Evolutionary conservation across 257 asterid genomes (phyloP), one percentile per base, ranked within the genome.

Genomic region (Paulownia fortunei): DNA sequence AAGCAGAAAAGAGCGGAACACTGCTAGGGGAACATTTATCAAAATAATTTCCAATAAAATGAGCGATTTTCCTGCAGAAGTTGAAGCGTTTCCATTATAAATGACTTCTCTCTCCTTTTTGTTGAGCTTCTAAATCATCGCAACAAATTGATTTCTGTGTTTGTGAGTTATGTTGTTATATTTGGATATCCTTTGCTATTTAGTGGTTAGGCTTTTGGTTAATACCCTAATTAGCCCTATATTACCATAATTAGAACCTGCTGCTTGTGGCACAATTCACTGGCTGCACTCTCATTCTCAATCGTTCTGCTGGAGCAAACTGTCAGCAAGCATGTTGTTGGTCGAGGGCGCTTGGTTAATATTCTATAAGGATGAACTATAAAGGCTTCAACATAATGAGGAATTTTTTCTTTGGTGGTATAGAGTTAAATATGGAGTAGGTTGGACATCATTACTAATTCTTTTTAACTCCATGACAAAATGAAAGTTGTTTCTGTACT

Each of bases 61-160:
- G n/a, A 55, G 55, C 3, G 16, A 23, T 39, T 36, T 72, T 56
- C 6, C 18, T n/a, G 16, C 58, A 1, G 63, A 27, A 56, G 64
- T 55, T 66, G 73, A 67, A 67, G 24, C 15, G 27, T 3, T 27
- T 69, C 24, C 6, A 26, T 69, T 16, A 6, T 27, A 26, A 27
- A 47, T 12, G 10, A 46, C 61, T 26, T 47, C 1, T 69, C 27
- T 27, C 60, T 27, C 44, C 74, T 1, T 69, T 46, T 69, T 34
- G 41, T 76, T 15, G 58, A 49, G 73, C 42, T 75, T 75, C 46
- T 34, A 34, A 46, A 65, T 37, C 32, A 37, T 65, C 15, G 8
- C 18, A 19, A 36, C 51, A 21, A 27, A 11, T n/a, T 18, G 27
- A 2, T 3, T 56, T 26, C 24, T 44, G 8, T 44, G 15, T n/a